Evolutionary conservation across 257 asterid species (phyloP).

Genomic region (Solanum gracilifrons): DNA sequence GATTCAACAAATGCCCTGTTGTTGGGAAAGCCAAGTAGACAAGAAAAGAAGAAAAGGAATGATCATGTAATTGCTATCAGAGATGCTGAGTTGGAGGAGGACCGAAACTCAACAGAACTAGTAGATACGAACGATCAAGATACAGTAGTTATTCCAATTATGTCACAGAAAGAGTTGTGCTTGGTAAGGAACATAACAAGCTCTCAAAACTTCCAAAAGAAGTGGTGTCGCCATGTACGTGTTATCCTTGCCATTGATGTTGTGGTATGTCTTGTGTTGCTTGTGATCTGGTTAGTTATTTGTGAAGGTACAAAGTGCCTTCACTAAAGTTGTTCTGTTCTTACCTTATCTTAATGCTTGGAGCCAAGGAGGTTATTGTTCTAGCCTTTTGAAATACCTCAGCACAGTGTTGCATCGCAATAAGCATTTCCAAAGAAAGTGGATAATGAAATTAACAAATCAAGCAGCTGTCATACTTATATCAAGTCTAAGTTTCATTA

Average conservation of each 20-base stretch:
- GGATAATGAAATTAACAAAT: neutral
- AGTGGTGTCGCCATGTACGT: conserved; percentile 58
- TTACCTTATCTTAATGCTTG: neutral
- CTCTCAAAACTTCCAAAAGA: conserved; percentile 23
- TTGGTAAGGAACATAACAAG: conserved; percentile 22
- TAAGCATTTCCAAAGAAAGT: neutral
- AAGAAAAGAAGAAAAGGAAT: conserved; percentile 42
- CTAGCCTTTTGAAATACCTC: neutral
- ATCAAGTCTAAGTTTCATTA: neutral
- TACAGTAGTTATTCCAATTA: conserved; percentile 17
- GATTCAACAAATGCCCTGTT: conserved; percentile 54
- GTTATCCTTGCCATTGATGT: conserved; percentile 59
- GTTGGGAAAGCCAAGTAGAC: conserved; percentile 45
- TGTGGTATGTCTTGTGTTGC: conserved; percentile 40
- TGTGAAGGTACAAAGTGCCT: conserved; percentile 60
- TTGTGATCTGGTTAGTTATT: conserved; percentile 55
- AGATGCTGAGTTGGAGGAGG: conserved; percentile 44
- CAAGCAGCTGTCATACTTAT: neutral
- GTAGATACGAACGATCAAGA: conserved; percentile 21
- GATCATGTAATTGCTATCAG: conserved; percentile 29
- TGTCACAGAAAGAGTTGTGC: conserved; percentile 25
- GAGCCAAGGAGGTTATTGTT: neutral
- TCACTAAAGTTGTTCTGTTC: conserved; percentile 14
- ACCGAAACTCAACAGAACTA: conserved; percentile 24
- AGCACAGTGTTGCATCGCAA: neutral